Conservation (phyloP, 2,329 filamentous ascomycete species). For the Leptographium procerum region DNA sequence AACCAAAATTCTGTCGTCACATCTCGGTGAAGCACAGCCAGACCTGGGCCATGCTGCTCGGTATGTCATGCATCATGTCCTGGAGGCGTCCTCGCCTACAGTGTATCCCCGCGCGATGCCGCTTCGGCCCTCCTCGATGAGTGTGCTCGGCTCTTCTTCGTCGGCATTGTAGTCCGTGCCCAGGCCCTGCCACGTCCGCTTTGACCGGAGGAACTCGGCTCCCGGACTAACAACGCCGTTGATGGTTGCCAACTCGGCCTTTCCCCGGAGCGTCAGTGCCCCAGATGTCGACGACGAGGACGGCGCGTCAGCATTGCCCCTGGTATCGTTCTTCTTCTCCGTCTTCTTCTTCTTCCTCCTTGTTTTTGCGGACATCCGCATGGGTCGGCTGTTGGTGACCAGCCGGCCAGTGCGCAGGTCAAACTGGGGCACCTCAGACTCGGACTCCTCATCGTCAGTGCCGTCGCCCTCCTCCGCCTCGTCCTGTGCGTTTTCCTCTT, state of each 20-base stretch:
- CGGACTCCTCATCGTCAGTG: constrained; percentile 57
- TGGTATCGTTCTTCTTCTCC: constrained; percentile 3
- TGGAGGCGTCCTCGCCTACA: constrained; percentile 42
- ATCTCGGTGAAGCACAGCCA: too few species aligned
- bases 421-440: constrained; percentile 63
- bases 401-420: constrained; percentile 83
- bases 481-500: background rate
- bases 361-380: constrained; percentile 32
- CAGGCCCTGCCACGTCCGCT: constrained; percentile 83
- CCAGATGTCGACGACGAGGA: constrained; percentile 27
- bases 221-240: constrained; percentile 84
- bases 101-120: constrained; percentile 84
- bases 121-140: constrained; percentile 74
- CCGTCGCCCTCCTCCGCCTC: constrained; percentile 16
- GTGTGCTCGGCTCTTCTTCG: constrained; percentile 39
- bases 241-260: constrained; percentile 66
- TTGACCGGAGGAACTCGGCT: constrained; percentile 71
- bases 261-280: constrained; percentile 43
- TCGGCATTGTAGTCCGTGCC: constrained; percentile 57
- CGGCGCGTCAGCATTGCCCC: constrained; percentile 13
- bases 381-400: constrained; percentile 66
- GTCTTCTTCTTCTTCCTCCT: constrained; percentile 6
- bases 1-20: too few species aligned
- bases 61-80: constrained; percentile 4
- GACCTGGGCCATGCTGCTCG: too few species aligned